A percentile compares a stretch with the other conserved stretches of the same genome.
Conservation (phyloP, 2,329 filamentous ascomycete species). For the Decorospora gaudefroyi region DNA sequence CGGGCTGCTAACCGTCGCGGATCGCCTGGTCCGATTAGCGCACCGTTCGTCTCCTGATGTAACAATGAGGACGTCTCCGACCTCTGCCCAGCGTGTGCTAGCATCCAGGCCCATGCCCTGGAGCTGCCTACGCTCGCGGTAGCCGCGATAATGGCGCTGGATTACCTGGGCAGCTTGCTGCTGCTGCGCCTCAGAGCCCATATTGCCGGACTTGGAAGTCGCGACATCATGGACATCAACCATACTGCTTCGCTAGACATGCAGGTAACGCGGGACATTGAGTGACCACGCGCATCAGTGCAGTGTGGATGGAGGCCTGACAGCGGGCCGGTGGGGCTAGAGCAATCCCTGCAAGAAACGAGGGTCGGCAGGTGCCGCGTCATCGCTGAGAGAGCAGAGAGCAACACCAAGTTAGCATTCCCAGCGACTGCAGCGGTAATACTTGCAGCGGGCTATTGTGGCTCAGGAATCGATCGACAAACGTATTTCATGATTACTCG, state of each 20-base stretch:
- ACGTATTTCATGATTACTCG: no score
- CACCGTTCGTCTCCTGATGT: neutral
- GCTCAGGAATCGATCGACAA: no score
- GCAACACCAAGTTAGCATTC: neutral
- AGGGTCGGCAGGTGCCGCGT: neutral
- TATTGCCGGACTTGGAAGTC: constrained; percentile 2
- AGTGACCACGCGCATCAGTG: neutral
- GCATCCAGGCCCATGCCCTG: constrained; percentile 70
- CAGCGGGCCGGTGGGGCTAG: constrained; percentile 16
- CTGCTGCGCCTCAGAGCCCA: constrained; percentile 26
- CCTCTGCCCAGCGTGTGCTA: constrained; percentile 72
- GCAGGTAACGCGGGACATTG: constrained; percentile 12
- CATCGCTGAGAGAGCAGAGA: neutral
- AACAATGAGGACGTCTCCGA: constrained; percentile 47
- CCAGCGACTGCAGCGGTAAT: neutral
- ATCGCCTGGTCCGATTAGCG: constrained; percentile 50
- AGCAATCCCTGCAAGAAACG: neutral
- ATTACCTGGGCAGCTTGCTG: constrained; percentile 44
- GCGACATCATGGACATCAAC: constrained; percentile 16
- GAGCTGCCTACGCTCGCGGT: constrained; percentile 72
- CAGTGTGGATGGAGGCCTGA: constrained; percentile 11
- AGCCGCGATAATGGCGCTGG: constrained; percentile 73
- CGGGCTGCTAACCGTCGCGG: constrained; percentile 51
- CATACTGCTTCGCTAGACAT: constrained; percentile 14
- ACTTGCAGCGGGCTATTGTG: neutral